phyloP scores from a whole-genome alignment of 2,329 filamentous ascomycete genomes.

The Botrytis porri region DNA sequence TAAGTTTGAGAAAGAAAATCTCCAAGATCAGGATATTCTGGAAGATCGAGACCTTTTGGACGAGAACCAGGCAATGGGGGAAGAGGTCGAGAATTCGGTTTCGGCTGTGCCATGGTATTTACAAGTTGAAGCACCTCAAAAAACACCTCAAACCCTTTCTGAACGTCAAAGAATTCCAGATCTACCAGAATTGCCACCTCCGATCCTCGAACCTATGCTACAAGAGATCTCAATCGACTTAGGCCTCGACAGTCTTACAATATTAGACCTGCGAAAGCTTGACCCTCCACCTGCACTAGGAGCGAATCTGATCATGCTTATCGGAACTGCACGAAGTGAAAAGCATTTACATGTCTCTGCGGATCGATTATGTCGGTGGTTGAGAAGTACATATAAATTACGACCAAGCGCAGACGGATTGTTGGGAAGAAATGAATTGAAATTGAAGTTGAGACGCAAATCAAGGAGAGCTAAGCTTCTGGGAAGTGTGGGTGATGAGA shows the following conservation, averaged over 20 bases:
- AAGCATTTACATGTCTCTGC: constrained; percentile 90
- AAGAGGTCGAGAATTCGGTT: constrained; percentile 23
- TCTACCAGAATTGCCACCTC: constrained; percentile 59
- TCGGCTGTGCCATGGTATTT: constrained; percentile 77
- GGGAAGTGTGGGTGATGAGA: constrained; percentile 62
- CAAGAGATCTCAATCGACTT: constrained; percentile 79
- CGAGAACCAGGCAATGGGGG: constrained; percentile 22
- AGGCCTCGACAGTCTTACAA: constrained; percentile 74
- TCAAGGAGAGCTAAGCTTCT: constrained; percentile 78
- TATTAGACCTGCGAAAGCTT: constrained; percentile 80
- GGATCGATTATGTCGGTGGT: constrained; percentile 83
- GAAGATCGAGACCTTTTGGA: neutral
- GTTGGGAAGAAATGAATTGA: constrained; percentile 85
- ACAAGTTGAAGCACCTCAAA: constrained; percentile 57
- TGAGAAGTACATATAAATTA: constrained; percentile 70
- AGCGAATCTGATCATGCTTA: constrained; percentile 84
- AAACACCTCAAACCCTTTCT: constrained; percentile 42
- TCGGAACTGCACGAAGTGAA: constrained; percentile 87
- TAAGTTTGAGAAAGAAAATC: constrained; percentile 5
- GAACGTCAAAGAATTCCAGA: constrained; percentile 57
- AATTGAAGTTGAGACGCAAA: constrained; percentile 78
- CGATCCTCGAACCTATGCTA: constrained; percentile 68
- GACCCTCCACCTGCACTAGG: constrained; percentile 87
- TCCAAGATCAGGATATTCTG: neutral
- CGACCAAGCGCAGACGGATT: constrained; percentile 80